Evolutionary conservation across 768 basidiomycete species (phyloP).

Genomic region (Lactarius hengduanensis): DNA sequence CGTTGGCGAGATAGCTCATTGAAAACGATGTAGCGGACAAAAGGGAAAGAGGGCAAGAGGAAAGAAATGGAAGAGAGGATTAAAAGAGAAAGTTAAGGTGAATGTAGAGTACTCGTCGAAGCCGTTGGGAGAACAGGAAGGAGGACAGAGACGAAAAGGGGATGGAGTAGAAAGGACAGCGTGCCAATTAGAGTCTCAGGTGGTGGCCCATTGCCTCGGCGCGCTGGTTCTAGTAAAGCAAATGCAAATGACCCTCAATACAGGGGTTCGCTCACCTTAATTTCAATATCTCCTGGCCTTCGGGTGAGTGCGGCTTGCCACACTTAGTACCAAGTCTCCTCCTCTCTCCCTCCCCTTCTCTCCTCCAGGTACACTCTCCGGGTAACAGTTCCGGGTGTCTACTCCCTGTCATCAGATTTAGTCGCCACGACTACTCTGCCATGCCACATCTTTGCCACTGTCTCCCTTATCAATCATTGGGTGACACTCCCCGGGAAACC

Average conservation of each 20-base stretch:
- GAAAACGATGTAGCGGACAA: conserved; percentile 26
- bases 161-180: conserved; percentile 27
- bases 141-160: conserved; percentile 27
- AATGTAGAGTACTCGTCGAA: conserved; percentile 26
- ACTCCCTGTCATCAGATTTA: conserved; percentile 6
- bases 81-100: conserved; percentile 24
- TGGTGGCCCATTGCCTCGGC: conserved; percentile 17
- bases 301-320: conserved; percentile 11
- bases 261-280: conserved; percentile 28
- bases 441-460: conserved; percentile 5
- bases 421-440: neutral
- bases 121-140: conserved; percentile 6
- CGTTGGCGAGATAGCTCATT: conserved; percentile 38
- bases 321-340: neutral
- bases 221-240: neutral
- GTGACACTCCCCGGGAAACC: conserved; percentile 26
- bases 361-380: neutral
- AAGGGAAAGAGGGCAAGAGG: conserved; percentile 28
- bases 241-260: conserved; percentile 8
- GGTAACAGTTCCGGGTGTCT: neutral
- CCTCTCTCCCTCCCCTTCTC: neutral
- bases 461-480: conserved; percentile 15
- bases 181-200: conserved; percentile 26
- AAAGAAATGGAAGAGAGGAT: conserved; percentile 13
- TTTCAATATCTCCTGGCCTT: conserved; percentile 21